These are phyloP conservation scores for Solanum sejunctum DNA, from an alignment of 257 asterid species.

Conservation along the genomic window DNA sequence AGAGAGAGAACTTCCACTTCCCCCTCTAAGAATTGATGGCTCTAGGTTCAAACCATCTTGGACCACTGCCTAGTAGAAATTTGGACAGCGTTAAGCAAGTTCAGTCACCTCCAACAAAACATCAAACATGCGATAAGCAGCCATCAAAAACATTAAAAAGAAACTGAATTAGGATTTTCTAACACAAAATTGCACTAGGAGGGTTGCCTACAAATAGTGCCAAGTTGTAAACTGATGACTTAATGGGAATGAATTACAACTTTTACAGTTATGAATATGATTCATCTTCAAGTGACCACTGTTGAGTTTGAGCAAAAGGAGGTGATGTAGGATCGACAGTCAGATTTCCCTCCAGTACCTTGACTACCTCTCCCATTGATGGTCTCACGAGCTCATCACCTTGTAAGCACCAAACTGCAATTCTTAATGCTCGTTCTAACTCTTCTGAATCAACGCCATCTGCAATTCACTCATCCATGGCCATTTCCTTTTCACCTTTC, in stretches of 20 bases:
- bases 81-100: not conserved
- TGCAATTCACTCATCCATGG: slow-evolving; percentile 14
- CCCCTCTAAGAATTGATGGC: not conserved
- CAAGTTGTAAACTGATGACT: not conserved
- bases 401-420: slow-evolving; percentile 33
- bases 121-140: not conserved
- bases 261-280: not conserved
- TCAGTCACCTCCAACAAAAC: not conserved
- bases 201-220: not conserved
- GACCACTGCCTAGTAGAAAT: not conserved
- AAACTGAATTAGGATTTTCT: slow-evolving; percentile 41
- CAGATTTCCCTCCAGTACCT: slow-evolving; percentile 25
- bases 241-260: not conserved
- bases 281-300: not conserved
- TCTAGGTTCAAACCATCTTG: not conserved
- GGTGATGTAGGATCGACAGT: slow-evolving; percentile 22
- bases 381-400: slow-evolving; percentile 27
- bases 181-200: not conserved
- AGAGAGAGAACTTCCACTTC: not conserved
- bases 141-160: slow-evolving; percentile 11
- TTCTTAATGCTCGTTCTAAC: slow-evolving; percentile 21
- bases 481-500: not conserved
- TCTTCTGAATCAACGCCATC: slow-evolving; percentile 11
- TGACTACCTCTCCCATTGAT: slow-evolving; percentile 28
- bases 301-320: slow-evolving; percentile 2